Conservation (phyloP, 768 basidiomycete genomes). For the Rhodosporidiobolus odoratus region DNA sequence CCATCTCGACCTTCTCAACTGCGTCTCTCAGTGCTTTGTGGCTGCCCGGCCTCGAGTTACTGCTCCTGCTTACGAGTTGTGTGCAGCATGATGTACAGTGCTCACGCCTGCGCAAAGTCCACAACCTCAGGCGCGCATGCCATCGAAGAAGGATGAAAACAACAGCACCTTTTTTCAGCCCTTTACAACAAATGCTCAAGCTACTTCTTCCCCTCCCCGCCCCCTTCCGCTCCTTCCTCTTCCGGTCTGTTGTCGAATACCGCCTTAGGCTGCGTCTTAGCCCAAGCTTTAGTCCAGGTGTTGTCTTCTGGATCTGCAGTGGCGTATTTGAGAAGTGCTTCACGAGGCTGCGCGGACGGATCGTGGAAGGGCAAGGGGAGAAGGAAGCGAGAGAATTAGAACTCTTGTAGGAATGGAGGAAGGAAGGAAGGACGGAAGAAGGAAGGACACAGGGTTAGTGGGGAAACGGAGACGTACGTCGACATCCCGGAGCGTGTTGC, state of each 20-base stretch:
- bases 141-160: too few relatives aligned
- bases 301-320: slow-evolving; percentile 64
- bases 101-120: too few relatives aligned
- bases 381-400: background rate
- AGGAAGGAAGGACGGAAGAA: too few relatives aligned
- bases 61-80: too few relatives aligned
- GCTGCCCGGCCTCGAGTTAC: too few relatives aligned
- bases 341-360: slow-evolving; percentile 66
- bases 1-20: too few relatives aligned
- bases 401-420: background rate
- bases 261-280: slow-evolving; percentile 65
- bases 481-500: slow-evolving; percentile 82
- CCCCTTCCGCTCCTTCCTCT: slow-evolving; percentile 54
- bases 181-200: background rate
- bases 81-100: too few relatives aligned
- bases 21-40: too few relatives aligned
- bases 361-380: background rate
- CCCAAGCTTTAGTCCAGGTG: slow-evolving; percentile 64
- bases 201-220: slow-evolving; percentile 46
- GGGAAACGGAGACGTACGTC: slow-evolving; percentile 57
- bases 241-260: slow-evolving; percentile 54
- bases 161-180: too few relatives aligned
- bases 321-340: slow-evolving; percentile 92
- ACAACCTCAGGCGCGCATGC: too few relatives aligned
- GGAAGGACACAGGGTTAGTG: background rate